These are phyloP conservation scores for Lachancea thermotolerans DNA, from an alignment of 805 yeast species.

Conservation along the genomic window DNA sequence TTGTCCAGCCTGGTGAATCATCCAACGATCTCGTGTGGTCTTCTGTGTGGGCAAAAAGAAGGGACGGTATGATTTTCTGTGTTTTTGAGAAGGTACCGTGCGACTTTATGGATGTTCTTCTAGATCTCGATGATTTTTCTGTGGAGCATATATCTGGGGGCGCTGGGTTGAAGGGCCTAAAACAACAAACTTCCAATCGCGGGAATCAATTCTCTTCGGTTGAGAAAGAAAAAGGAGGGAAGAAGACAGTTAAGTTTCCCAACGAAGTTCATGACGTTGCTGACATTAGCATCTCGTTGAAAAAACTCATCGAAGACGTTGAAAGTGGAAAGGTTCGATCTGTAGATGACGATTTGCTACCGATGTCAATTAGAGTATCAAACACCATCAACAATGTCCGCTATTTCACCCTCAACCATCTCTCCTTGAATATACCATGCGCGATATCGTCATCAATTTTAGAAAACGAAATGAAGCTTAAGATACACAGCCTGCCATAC, in stretches of 20 bases:
- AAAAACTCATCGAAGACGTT: conserved; percentile 25
- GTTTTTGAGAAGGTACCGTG: conserved; percentile 82
- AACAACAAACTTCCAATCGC: not conserved
- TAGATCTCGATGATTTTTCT: conserved; percentile 31
- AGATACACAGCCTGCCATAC: conserved; percentile 73
- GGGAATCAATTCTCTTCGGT: not conserved
- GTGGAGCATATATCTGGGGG: conserved; percentile 24
- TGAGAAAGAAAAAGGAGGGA: conserved; percentile 7
- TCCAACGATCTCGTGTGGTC: conserved; percentile 61
- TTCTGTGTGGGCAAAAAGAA: conserved; percentile 82
- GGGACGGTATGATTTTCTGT: conserved; percentile 64
- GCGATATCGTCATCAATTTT: conserved; percentile 61
- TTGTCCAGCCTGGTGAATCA: conserved; percentile 53
- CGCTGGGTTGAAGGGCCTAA: conserved; percentile 12
- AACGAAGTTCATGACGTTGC: conserved; percentile 21
- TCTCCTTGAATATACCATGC: conserved; percentile 53
- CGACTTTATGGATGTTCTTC: conserved; percentile 52
- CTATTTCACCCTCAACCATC: conserved; percentile 53
- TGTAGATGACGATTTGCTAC: conserved; percentile 26
- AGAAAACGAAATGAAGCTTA: conserved; percentile 44
- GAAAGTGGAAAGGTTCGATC: conserved; percentile 19
- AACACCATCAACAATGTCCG: conserved; percentile 48
- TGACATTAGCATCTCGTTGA: conserved; percentile 25
- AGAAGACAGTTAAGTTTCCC: conserved; percentile 26
- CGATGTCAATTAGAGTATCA: conserved; percentile 34